Evolutionary conservation across 345 rosid species (phyloP).

Genomic region (Gossypium turneri): DNA sequence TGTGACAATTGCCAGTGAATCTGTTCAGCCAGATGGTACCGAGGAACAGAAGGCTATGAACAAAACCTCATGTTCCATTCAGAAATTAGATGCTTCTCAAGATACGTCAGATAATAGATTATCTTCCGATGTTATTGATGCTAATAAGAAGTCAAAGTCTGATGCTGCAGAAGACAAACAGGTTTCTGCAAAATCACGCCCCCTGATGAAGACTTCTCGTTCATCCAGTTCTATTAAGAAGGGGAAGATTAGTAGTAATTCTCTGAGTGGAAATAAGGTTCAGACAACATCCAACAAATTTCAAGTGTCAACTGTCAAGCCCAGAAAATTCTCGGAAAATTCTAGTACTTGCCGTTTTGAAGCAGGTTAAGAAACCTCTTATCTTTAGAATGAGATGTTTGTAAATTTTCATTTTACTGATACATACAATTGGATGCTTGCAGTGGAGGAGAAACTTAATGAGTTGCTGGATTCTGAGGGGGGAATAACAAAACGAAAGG

Average conservation of each 20-base stretch:
- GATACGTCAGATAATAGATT: conserved; percentile 28
- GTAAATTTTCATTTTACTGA: not conserved
- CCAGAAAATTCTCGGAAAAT: conserved; percentile 56
- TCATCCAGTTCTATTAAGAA: conserved; percentile 49
- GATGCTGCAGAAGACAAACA: conserved; percentile 42
- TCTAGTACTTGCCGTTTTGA: conserved; percentile 71
- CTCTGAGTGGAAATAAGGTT: conserved; percentile 45
- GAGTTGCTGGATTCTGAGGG: conserved; percentile 91
- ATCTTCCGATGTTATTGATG: conserved; percentile 33
- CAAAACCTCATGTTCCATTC: conserved; percentile 18
- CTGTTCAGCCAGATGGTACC: conserved; percentile 36
- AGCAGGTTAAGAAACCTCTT: conserved; percentile 48
- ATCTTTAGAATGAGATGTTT: not conserved
- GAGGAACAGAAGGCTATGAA: conserved; percentile 35
- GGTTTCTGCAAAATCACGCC: conserved; percentile 43
- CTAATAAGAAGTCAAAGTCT: conserved; percentile 41
- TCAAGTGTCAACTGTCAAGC: conserved; percentile 46
- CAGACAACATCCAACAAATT: conserved; percentile 46
- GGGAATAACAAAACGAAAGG: conserved; percentile 85
- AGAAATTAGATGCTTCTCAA: conserved; percentile 27
- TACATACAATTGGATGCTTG: conserved; percentile 20
- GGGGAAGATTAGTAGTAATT: conserved; percentile 40
- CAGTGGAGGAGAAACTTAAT: conserved; percentile 95
- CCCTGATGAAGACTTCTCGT: conserved; percentile 53
- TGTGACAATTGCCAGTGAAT: conserved; percentile 23